Evolutionary conservation across 768 basidiomycete genomes (phyloP), one percentile per base, ranked within the genome.

Genomic region (Mycena albidolilacea): DNA sequence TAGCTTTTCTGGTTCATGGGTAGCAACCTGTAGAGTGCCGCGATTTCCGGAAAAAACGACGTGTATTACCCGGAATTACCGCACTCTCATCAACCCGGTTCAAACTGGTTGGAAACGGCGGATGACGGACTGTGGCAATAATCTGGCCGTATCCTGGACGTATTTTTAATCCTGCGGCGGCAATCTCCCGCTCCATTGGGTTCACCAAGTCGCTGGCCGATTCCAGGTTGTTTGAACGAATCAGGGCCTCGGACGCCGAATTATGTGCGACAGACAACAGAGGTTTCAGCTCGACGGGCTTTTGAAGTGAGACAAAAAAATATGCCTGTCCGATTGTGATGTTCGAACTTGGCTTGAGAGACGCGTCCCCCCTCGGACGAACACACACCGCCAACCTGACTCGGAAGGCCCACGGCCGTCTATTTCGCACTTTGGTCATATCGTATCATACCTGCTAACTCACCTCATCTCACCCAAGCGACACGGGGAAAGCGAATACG

Each of bases 391-490:
- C 14, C 57, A 37, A 55, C 46, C 43, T 50, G 37, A 17, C 8
- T 43, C 14, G 52, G 52, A 43, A 15, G 15, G 21, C 39, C 19
- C 64, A 37, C n/a, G 15, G 12, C 61, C 69, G 69, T 57, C 19
- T 64, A 57, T 57, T 64, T 70, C 61, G 69, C 69, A 64, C 54
- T 19, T 41, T 37, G 48, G 17, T 46, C 11, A 14, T 35, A 58
- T 48, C 57, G 44, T n/a, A 58, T 48, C 57, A 44, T 46, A 59
- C 37, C 41, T 35, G 43, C 35, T 59, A 9, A 21, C 17, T 14
- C 54, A 52, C n/a, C 59, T 41, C 68, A 69, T 17, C 43, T 58
- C 58, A 11, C 15, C 50, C 35, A 39, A n/a, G 37, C 38, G 62
- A 58, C 38, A 43, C 69, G 62, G 63, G 38, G 54, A 70, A 64